These are phyloP conservation scores for Globisporangium orthogonon DNA, from an alignment of 352 stramenopile species.

Conservation along the genomic window DNA sequence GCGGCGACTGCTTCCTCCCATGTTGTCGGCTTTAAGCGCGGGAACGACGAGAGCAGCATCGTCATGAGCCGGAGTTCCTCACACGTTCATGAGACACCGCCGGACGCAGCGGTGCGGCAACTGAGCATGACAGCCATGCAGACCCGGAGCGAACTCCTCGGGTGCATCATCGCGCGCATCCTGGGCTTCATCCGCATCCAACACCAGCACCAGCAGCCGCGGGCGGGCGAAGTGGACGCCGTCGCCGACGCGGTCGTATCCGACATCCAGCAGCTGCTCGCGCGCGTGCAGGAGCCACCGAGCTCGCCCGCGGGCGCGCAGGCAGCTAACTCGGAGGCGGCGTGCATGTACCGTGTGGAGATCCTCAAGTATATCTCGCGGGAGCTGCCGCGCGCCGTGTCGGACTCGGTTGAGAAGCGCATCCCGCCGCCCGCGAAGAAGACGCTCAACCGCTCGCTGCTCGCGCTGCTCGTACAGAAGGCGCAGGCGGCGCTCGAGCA, in stretches of 20 bases:
- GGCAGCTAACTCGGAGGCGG: conserved; percentile 41
- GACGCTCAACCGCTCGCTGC: conserved; percentile 56
- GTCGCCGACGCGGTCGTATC: conserved; percentile 45
- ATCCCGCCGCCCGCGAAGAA: conserved; percentile 53
- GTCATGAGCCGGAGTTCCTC: neutral
- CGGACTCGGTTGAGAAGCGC: conserved; percentile 62
- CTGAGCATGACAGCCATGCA: conserved; percentile 52
- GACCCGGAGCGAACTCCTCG: conserved; percentile 53
- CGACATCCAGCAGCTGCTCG: conserved; percentile 62
- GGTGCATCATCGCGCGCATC: conserved; percentile 60
- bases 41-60: neutral
- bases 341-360: conserved; percentile 79
- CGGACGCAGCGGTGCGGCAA: conserved; percentile 55
- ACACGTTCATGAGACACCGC: conserved; percentile 4
- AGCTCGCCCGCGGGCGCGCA: conserved; percentile 11
- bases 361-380: conserved; percentile 82
- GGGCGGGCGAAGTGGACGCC: conserved; percentile 22
- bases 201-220: conserved; percentile 23
- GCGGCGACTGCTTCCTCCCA: neutral
- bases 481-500: conserved; percentile 58
- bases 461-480: conserved; percentile 74
- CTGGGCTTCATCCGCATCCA: conserved; percentile 59
- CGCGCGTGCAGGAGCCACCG: conserved; percentile 34
- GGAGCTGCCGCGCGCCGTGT: conserved; percentile 65
- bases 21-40: conserved; percentile 10